A percentile compares a stretch with the other conserved stretches of the same genome.
Conservation (phyloP, 495 filamentous ascomycete genomes). For the Aspergillus heteromorphus region DNA sequence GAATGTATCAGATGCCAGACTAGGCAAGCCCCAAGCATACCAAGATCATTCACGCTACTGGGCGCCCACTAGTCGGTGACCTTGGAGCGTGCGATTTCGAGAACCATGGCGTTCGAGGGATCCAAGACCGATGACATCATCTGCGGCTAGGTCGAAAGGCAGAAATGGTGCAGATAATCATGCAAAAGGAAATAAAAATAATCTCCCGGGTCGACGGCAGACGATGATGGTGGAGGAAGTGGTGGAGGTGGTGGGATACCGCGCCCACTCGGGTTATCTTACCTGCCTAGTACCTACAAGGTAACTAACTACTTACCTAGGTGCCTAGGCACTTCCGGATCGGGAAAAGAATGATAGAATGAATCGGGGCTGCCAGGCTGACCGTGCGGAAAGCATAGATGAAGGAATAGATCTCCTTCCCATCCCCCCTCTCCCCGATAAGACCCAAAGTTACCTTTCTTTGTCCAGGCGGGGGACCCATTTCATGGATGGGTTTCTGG, state of each 20-base stretch:
- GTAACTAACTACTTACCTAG: no score
- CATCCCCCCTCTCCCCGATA: background rate
- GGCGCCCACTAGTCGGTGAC: slow-evolving; percentile 13
- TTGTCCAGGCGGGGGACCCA: no score
- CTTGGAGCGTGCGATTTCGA: slow-evolving; percentile 10
- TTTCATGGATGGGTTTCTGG: no score
- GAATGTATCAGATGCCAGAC: slow-evolving; percentile 43
- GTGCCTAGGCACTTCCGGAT: background rate
- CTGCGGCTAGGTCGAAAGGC: background rate
- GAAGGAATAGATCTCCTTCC: slow-evolving; percentile 10
- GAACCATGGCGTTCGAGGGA: background rate
- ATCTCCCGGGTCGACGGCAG: background rate
- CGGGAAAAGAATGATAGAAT: slow-evolving; percentile 11
- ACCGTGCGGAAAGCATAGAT: slow-evolving; percentile 19
- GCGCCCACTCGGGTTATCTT: background rate
- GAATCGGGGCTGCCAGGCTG: slow-evolving; percentile 8
- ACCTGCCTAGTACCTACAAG: no score
- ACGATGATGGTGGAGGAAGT: no score
- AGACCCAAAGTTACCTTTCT: background rate
- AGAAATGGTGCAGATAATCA: background rate
- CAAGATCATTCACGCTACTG: slow-evolving; percentile 9
- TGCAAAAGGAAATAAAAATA: background rate
- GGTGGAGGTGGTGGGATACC: background rate
- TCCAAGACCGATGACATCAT: slow-evolving; percentile 16
- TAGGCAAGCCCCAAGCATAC: slow-evolving; percentile 16